Evolutionary conservation across 2,329 filamentous ascomycete species (phyloP), one percentile per base, ranked within the genome.

Genomic region (Elsinoe batatas): DNA sequence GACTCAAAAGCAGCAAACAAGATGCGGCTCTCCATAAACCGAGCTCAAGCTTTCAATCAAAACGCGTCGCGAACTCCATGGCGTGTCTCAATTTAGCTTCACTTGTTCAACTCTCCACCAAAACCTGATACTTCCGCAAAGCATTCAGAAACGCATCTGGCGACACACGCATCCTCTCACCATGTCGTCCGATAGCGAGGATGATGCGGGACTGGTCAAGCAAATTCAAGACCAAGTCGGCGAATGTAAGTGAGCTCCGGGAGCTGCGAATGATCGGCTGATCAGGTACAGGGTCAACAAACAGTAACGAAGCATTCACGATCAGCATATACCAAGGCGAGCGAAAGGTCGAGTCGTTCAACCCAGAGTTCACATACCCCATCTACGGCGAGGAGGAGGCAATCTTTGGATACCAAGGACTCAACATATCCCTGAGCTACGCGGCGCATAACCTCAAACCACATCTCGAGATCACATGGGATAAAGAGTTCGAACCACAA

Each of bases 301-400:
- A 79, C 63, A 76, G 82, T 65, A 85, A 80, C 62, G 78, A 85
- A 62, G 81, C 82, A 56, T 68, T 87, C 62, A 74, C 73, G 54
- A 76, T 89, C 63, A 81, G 79, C 53, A 75, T 87, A 35, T 72
- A 81, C 15, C 72, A 74, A 38, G 75, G 79, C 10, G 70, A 74
- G 5, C 69, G 74, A 15, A 37, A 60, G 66, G 79, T 81, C 79
- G 63, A 79, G 78, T 62, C 80, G 26, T 97, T 98, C 70, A 79
- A 88, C 58, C 94, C 93, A 0, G 80, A 81, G 65, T 94, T 91
- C 69, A 96, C 91, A 15, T 95, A 97, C 70, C 76, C 88, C 1
- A 86, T 98, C 60, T 96, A 97, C 63, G 89, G 89, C 64, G 86
- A 97, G n/a, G 85, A 93, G 7, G 90, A 98, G 70, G 80, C 79